These are phyloP conservation scores for Colletotrichum trifolii DNA, from an alignment of 2,329 filamentous ascomycete genomes.

Conservation along the genomic window DNA sequence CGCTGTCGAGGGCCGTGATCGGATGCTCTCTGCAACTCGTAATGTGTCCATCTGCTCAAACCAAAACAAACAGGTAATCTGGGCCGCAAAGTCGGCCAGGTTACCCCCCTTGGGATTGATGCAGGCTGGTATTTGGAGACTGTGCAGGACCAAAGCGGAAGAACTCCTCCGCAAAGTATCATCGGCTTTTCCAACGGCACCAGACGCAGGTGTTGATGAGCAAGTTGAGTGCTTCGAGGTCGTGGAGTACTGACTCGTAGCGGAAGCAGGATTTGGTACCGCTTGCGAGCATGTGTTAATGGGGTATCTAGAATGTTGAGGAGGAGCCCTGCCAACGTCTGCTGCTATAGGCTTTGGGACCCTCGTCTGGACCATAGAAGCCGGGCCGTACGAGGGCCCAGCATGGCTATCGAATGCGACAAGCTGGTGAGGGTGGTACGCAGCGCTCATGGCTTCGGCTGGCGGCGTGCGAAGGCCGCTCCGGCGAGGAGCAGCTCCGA, in stretches of 20 bases:
- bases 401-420: constrained; percentile 60
- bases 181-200: constrained; percentile 44
- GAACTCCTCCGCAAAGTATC: constrained; percentile 51
- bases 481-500: constrained; percentile 41
- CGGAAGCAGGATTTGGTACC: constrained; percentile 34
- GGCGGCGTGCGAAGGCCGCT: constrained; percentile 63
- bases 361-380: constrained; percentile 46
- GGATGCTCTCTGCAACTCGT: constrained; percentile 75
- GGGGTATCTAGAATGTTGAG: constrained; percentile 47
- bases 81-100: constrained; percentile 84
- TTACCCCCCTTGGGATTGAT: constrained; percentile 82
- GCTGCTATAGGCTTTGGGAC: constrained; percentile 46
- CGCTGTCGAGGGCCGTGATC: constrained; percentile 51
- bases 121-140: constrained; percentile 77
- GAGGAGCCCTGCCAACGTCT: constrained; percentile 44
- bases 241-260: constrained; percentile 37
- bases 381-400: constrained; percentile 52
- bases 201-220: constrained; percentile 51
- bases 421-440: constrained; percentile 60
- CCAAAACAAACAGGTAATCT: constrained; percentile 98
- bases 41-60: constrained; percentile 90
- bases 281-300: constrained; percentile 37
- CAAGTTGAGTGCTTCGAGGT: constrained; percentile 48
- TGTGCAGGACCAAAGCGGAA: constrained; percentile 64
- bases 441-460: constrained; percentile 63